Evolutionary conservation across 306 rosid species (phyloP).

Genomic region (Sphenostylis stenocarpa): DNA sequence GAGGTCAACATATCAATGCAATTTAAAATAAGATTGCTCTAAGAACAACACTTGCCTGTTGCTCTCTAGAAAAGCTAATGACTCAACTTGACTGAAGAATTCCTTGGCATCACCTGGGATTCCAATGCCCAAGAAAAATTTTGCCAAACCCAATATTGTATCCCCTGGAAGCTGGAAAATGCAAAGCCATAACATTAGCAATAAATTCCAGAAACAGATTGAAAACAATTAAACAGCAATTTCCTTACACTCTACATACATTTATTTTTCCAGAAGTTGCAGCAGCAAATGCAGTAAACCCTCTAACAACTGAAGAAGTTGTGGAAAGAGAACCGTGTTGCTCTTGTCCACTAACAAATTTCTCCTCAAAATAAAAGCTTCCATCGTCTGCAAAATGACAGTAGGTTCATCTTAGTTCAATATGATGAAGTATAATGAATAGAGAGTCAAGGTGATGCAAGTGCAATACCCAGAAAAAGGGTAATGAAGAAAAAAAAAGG

Average conservation of each 20-base stretch:
- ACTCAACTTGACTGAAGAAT: slow-evolving; percentile 82
- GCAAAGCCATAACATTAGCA: slow-evolving; percentile 40
- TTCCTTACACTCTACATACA: slow-evolving; percentile 46
- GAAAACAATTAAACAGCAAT: slow-evolving; percentile 10
- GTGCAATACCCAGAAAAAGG: slow-evolving; percentile 14
- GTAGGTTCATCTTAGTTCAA: slow-evolving; percentile 22
- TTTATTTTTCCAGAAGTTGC: slow-evolving; percentile 70
- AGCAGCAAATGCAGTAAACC: slow-evolving; percentile 72
- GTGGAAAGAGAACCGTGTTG: slow-evolving; percentile 76
- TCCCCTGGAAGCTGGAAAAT: slow-evolving; percentile 74
- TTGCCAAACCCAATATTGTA: slow-evolving; percentile 83
- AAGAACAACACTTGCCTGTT: slow-evolving; percentile 61
- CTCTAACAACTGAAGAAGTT: slow-evolving; percentile 90
- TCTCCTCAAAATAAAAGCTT: slow-evolving; percentile 81
- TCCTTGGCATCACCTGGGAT: slow-evolving; percentile 90
- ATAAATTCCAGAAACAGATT: neutral
- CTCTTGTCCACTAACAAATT: slow-evolving; percentile 63
- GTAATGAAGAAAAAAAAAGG: neutral
- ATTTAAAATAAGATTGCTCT: slow-evolving; percentile 2
- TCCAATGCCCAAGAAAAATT: slow-evolving; percentile 89
- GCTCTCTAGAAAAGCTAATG: slow-evolving; percentile 76
- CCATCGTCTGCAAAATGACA: slow-evolving; percentile 71
- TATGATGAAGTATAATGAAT: neutral
- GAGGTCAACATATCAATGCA: neutral
- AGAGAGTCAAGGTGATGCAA: neutral